Evolutionary conservation across 257 asterid genomes (phyloP), one percentile per base, ranked within the genome.

Genomic region (Datura wrightii): DNA sequence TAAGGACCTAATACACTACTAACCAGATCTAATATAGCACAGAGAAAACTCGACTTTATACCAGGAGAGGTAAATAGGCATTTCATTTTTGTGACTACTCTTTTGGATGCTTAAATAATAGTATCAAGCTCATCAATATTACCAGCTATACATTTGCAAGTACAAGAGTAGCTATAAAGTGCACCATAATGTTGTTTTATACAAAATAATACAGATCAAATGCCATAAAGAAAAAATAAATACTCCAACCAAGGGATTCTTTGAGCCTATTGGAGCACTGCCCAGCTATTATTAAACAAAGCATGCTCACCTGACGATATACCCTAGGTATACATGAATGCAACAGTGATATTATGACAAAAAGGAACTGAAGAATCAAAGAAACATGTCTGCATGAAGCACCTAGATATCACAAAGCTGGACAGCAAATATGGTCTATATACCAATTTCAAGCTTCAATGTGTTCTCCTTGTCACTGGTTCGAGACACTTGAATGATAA

Each of bases 381-480:
- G 39, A 42, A 72, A 72, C 36, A 46, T 46, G 58, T 46, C 39
- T 72, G 18, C 41, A 72, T 6, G 56, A 72, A 44, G 58, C 58
- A 72, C 80, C 56, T 15, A 72, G 41, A n/a, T n/a, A 44, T 50
- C 58, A 72, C 56, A 3, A 46, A 46, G 56, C 10, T 10, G 80
- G 41, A 44, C 19, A 72, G n/a, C 10, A 46, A 44, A 44, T 31
- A 44, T 10, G 19, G 80, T 72, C 46, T 46, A 72, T 72, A n/a
- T 72, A 44, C 80, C 41, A 10, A 72, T 72, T 9, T 72, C 79
- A 72, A 44, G 16, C 80, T 71, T 24, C 80, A 72, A 72, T 14
- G 48, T 48, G 60, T 48, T 74, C 60, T 74, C 60, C 60, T 48
- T 74, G 60, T 24, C 44, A 74, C 44, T 6, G 44, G 81, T 48